phyloP scores from a whole-genome alignment of 805 yeast species.

The Metschnikowia aberdeeniae region DNA sequence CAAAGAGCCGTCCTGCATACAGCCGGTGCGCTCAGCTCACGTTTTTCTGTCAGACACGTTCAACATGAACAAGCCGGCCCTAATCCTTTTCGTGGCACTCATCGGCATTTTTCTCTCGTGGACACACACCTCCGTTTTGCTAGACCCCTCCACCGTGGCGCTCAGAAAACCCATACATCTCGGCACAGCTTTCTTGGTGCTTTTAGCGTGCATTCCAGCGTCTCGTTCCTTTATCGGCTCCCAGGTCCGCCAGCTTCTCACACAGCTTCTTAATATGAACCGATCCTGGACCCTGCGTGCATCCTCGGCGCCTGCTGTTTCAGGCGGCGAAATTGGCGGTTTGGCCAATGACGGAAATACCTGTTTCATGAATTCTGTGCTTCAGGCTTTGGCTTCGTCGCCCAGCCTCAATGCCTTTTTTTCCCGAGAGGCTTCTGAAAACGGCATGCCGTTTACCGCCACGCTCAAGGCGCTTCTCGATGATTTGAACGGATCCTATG shows the following conservation, averaged over 20 bases:
- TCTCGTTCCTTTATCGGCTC: not conserved
- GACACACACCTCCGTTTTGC: not conserved
- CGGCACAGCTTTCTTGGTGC: slow-evolving; percentile 10
- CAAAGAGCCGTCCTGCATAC: slow-evolving; percentile 20
- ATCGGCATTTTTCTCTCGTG: not conserved
- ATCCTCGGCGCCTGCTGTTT: slow-evolving; percentile 5
- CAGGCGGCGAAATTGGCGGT: slow-evolving; percentile 82
- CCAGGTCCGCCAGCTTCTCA: not conserved
- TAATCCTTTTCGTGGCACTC: not conserved
- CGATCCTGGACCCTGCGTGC: not conserved
- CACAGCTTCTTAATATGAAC: not conserved
- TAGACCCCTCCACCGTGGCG: not conserved
- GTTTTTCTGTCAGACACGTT: slow-evolving; percentile 2
- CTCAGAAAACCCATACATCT: slow-evolving; percentile 6
- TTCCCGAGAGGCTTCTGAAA: slow-evolving; percentile 33
- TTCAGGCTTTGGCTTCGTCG: slow-evolving; percentile 79
- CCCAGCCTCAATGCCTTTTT: slow-evolving; percentile 55
- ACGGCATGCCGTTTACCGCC: slow-evolving; percentile 46
- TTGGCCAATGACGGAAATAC: slow-evolving; percentile 88
- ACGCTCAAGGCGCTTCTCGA: slow-evolving; percentile 50
- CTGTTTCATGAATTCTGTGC: slow-evolving; percentile 88
- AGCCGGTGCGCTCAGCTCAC: slow-evolving; percentile 2
- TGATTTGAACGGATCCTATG: slow-evolving; percentile 55
- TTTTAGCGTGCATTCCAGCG: slow-evolving; percentile 1
- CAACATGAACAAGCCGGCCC: slow-evolving; percentile 1